A percentile compares a stretch with the other conserved stretches of the same genome.
These are phyloP conservation scores for Penicillium alfredii DNA, from an alignment of 495 filamentous ascomycete genomes.

Conservation along the genomic window DNA sequence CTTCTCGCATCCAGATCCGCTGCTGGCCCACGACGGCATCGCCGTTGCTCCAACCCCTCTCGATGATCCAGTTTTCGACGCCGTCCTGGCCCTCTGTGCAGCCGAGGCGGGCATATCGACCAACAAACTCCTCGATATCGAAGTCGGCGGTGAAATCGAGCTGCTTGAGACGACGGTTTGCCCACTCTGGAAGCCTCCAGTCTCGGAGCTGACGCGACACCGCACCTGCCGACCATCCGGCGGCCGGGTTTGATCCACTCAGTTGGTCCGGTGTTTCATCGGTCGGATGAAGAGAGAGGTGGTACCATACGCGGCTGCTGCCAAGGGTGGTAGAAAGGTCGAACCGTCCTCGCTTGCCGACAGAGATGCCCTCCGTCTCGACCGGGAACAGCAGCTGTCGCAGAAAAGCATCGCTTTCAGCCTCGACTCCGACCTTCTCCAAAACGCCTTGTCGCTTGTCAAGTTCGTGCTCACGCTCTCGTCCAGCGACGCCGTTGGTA, in stretches of 20 bases:
- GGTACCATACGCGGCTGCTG: constrained; percentile 91
- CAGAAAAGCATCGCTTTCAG: constrained; percentile 80
- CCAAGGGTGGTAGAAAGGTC: constrained; percentile 63
- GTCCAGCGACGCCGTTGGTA: constrained; percentile 52
- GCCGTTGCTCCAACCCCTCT: constrained; percentile 96
- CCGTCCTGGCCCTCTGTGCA: constrained; percentile 89
- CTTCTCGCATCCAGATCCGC: constrained; percentile 92
- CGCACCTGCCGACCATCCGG: constrained; percentile 90
- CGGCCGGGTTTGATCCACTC: constrained; percentile 54
- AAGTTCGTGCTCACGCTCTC: constrained; percentile 69
- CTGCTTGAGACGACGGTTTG: constrained; percentile 81
- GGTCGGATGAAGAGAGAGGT: constrained; percentile 84
- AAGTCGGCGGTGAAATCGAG: constrained; percentile 98
- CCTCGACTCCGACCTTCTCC: constrained; percentile 75
- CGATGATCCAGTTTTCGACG: constrained; percentile 90
- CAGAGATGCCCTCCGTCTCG: constrained; percentile 63
- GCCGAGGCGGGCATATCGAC: constrained; percentile 73
- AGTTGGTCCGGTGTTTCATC: constrained; percentile 74
- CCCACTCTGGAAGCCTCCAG: constrained; percentile 94
- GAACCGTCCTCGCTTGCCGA: constrained; percentile 68
- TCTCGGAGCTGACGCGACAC: constrained; percentile 88
- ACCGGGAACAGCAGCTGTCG: constrained; percentile 76
- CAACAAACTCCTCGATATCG: constrained; percentile 84
- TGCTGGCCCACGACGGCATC: constrained; percentile 87
- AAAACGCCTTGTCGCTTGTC: constrained; percentile 77